These are phyloP conservation scores for Coniferiporia weirii DNA, from an alignment of 1,284 basidiomycete species.

Conservation along the genomic window DNA sequence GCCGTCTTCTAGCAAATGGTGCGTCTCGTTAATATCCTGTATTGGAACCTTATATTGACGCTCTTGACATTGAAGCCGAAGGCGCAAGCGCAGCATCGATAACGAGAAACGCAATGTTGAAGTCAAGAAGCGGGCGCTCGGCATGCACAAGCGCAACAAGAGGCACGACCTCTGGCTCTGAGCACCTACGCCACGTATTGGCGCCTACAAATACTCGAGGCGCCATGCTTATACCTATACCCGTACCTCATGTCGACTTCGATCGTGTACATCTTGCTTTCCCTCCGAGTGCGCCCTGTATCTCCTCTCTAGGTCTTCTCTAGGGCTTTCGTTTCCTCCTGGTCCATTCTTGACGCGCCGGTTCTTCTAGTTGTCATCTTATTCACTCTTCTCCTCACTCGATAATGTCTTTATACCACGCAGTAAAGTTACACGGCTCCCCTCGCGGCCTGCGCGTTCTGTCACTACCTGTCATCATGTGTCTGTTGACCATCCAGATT, in stretches of 20 bases:
- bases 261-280: not conserved
- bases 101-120: not conserved
- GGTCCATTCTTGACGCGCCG: not conserved
- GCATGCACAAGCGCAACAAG: not conserved
- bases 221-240: not conserved
- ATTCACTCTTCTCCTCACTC: not conserved
- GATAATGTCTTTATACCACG: not conserved
- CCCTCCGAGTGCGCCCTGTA: not conserved
- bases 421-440: too few relatives aligned
- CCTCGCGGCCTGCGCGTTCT: too few relatives aligned
- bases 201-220: not conserved
- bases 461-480: not conserved
- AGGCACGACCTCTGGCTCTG: not conserved
- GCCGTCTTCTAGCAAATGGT: not conserved
- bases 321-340: not conserved
- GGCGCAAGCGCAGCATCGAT: not conserved
- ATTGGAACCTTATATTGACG: too few relatives aligned
- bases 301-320: not conserved
- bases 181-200: not conserved
- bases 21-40: not conserved
- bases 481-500: not conserved
- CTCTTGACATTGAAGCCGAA: not conserved
- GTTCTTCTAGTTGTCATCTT: not conserved
- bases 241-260: not conserved
- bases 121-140: not conserved